phyloP scores from a whole-genome alignment of 352 stramenopile species.

The Saprolegnia parasitica region DNA sequence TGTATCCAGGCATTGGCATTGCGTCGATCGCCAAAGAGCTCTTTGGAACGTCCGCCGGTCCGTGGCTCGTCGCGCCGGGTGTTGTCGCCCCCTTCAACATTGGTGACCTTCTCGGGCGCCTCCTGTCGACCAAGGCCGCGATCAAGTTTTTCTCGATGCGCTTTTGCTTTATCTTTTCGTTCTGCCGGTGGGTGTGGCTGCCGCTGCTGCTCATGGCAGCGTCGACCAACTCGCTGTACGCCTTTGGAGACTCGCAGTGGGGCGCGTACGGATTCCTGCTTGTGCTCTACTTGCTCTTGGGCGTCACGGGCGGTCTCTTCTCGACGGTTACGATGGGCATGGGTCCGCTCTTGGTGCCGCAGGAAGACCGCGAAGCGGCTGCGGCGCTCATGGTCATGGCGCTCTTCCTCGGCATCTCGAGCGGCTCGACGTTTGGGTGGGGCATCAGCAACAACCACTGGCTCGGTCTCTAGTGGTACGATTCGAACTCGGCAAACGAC shows the following conservation, averaged over 20 bases:
- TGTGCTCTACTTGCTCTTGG: slow-evolving; percentile 45
- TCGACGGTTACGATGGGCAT: slow-evolving; percentile 61
- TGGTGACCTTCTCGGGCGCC: slow-evolving; percentile 52
- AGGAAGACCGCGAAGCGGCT: slow-evolving; percentile 49
- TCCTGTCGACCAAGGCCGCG: slow-evolving; percentile 40
- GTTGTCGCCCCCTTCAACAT: slow-evolving; percentile 59
- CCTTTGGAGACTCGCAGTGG: slow-evolving; percentile 35
- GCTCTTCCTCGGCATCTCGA: slow-evolving; percentile 48
- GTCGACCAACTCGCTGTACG: slow-evolving; percentile 46
- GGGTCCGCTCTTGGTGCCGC: slow-evolving; percentile 43
- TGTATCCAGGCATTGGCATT: slow-evolving; percentile 53
- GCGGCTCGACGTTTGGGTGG: slow-evolving; percentile 46
- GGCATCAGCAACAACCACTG: slow-evolving; percentile 47
- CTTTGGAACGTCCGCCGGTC: slow-evolving; percentile 19
- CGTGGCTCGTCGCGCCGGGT: slow-evolving; percentile 54
- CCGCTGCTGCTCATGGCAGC: slow-evolving; percentile 55
- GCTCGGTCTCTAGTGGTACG: slow-evolving; percentile 33
- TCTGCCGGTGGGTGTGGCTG: slow-evolving; percentile 51
- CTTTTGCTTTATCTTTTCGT: slow-evolving; percentile 38
- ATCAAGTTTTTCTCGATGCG: slow-evolving; percentile 59
- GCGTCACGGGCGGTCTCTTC: slow-evolving; percentile 48
- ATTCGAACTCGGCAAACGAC: too few relatives aligned
- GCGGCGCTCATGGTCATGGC: slow-evolving; percentile 55
- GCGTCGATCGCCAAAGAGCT: slow-evolving; percentile 31
- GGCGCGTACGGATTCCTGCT: background rate